Base-by-base conservation (phyloP, 2,329 filamentous ascomycete genomes). In the Colletotrichum filicis region DNA sequence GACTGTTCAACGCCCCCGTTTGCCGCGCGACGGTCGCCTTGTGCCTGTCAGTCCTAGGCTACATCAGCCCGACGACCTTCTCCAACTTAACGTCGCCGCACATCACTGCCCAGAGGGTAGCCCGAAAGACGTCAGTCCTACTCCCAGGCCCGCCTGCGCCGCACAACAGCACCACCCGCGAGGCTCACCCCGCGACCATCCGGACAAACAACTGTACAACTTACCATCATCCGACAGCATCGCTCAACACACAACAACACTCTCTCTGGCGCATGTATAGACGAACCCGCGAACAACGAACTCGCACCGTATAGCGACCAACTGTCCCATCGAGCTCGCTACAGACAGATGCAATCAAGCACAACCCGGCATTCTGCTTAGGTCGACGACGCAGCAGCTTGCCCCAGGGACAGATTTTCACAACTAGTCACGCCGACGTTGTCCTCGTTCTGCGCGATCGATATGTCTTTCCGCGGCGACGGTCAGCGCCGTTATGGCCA, bases 401-500 rank as follows among this genome's bases (percentile, higher is more conserved):
- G 32, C 42, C 32, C 24, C 37, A 52, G 71, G 66, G 68, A 63
- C 69, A 58, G 63, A 56, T 37, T 65, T 46, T 12, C 56, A 55
- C 26, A 24, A 37, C 30, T 14, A 28, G 24, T 74, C 56, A 57
- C 28, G 49, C 57, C 57, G 19, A 46, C 62, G 35, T 37, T 42
- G 53, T 42, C 53, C 32, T 46, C 53, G 53, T 46, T 28, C 28
- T 49, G 52, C 58, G 56, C 66, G 32, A 63, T 32, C 78, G 73
- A 49, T 77, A 92, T 92, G 91, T 92, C 91, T 68, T 92, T 92
- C 79, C 86, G 88, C 79, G 88, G 88, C 78, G 89, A 92, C 77
- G 87, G 89, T 78, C 88, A 90, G 79, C 87, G 89, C 81, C 89
- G 90, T 58, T 92, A 92, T 78, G 91, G 91, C 83, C 89, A 92